Conservation (phyloP, 2,329 filamentous ascomycete genomes). For the Ophiostoma montium region DNA sequence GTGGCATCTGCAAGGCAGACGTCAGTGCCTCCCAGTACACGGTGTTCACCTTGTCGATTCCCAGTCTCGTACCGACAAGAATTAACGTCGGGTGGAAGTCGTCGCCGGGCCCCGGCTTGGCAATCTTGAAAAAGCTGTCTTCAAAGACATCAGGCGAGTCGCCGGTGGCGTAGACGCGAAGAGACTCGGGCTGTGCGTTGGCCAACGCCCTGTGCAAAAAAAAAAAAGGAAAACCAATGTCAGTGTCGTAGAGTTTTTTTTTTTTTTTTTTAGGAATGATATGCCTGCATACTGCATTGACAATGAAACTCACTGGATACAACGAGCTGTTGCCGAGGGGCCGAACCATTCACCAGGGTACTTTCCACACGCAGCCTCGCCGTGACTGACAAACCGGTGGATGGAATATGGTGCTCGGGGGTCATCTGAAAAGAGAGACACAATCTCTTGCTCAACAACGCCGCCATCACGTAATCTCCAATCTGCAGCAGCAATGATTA, state of each 20-base stretch:
- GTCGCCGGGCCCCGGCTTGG: constrained; percentile 48
- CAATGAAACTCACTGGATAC: constrained; percentile 62
- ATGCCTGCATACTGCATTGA: neutral
- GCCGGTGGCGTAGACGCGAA: constrained; percentile 78
- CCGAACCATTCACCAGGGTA: constrained; percentile 98
- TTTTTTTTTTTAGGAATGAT: neutral
- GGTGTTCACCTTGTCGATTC: constrained; percentile 86
- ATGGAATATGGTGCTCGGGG: constrained; percentile 81
- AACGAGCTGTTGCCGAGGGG: constrained; percentile 86
- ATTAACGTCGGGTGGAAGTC: constrained; percentile 74
- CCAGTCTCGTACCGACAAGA: constrained; percentile 74
- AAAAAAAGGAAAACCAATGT: no score
- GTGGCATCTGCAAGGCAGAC: constrained; percentile 67
- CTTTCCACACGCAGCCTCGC: constrained; percentile 76
- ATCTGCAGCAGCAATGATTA: constrained; percentile 27
- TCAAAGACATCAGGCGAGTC: constrained; percentile 89
- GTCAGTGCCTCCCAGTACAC: constrained; percentile 94
- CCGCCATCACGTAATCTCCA: constrained; percentile 55
- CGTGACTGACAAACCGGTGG: constrained; percentile 83
- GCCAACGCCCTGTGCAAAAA: constrained; percentile 50
- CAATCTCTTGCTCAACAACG: constrained; percentile 52
- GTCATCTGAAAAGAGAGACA: constrained; percentile 79
- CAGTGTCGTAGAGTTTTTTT: neutral
- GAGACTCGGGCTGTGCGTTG: constrained; percentile 45
- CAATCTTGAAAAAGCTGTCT: constrained; percentile 68